Evolutionary conservation across 257 asterid genomes (phyloP), one percentile per base, ranked within the genome.

Genomic region (Forsythia suspensa): DNA sequence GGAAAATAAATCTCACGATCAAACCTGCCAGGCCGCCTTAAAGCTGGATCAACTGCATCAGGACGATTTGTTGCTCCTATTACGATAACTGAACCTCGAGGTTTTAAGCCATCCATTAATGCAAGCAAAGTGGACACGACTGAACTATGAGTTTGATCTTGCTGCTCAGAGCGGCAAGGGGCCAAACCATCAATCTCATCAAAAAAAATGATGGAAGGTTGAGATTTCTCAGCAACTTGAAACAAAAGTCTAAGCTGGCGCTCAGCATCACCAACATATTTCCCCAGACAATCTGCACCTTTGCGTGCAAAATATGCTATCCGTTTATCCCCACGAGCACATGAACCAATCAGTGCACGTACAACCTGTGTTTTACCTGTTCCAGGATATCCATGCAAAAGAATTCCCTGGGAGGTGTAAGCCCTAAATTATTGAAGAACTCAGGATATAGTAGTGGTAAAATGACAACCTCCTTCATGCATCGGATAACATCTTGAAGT

Each of bases 161-260:
- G 97, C 85, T 86, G 92, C 86, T 89, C 90, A 69, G 91, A 80
- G 82, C 99, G 98, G 77, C 90, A 90, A 82, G 99, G 99, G 76
- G 99, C 99, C 87, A 95, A 91, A 66, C 99, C 99, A 79, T 95
- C 99, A 83, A 95, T 95, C 89, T 95, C 99, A 80, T 95, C 99
- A 52, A 95, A 95, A 90, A 95, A 91, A 74, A 93, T 95, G 75
- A 95, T 94, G 79, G 99, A 95, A 55, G 99, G 99, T 82, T 95
- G 99, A 84, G 97, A 92, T 87, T 90, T 95, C 88, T 95, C 99
- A 3, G 99, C 99, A 72, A 89, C 99, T 82, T 95, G 98, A 82
- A 95, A 95, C 71, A 95, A 80, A 84, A 95, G 98, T 84, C 98
- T 88, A 8, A 95, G 87, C 87, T 95, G 98, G 72, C 98, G 96